Percentiles rank a stretch among this genome's conserved stretches.
Evolutionary conservation across 345 rosid genomes (phyloP).

Genomic region (Capsella bursapastoris): DNA sequence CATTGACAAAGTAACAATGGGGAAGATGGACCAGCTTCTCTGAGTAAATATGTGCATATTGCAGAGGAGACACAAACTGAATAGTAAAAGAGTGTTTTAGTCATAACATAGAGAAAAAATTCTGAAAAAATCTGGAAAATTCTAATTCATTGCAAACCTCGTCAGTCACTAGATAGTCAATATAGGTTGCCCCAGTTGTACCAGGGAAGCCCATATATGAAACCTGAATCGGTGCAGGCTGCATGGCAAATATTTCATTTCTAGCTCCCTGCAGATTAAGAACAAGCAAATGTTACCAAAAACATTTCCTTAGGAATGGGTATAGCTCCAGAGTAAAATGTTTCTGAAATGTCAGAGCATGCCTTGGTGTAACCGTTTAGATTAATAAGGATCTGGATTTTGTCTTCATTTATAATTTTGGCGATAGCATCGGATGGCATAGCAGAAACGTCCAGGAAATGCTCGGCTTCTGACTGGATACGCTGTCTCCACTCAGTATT

Average conservation of each 20-base stretch:
- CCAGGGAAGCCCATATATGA: slow-evolving; percentile 99
- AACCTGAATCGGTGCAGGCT: slow-evolving; percentile 96
- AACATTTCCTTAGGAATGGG: slow-evolving; percentile 14
- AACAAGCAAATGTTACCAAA: slow-evolving; percentile 26
- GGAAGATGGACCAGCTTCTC: slow-evolving; percentile 98
- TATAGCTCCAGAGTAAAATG: slow-evolving; percentile 3
- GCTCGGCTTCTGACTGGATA: slow-evolving; percentile 88
- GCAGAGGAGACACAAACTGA: slow-evolving; percentile 93
- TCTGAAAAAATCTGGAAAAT: neutral
- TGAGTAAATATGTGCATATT: slow-evolving; percentile 78
- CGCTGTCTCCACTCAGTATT: slow-evolving; percentile 98
- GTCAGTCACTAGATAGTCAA: slow-evolving; percentile 95
- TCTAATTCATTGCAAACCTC: slow-evolving; percentile 58
- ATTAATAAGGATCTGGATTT: slow-evolving; percentile 86
- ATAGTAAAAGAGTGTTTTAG: slow-evolving; percentile 22
- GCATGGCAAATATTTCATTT: slow-evolving; percentile 98
- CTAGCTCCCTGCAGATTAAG: slow-evolving; percentile 78
- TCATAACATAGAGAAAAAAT: slow-evolving; percentile 21
- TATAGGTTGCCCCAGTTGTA: slow-evolving; percentile 94
- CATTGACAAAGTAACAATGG: slow-evolving; percentile 98
- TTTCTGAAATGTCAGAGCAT: slow-evolving; percentile 6
- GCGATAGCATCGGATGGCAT: slow-evolving; percentile 91
- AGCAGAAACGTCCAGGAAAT: slow-evolving; percentile 86
- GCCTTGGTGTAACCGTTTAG: slow-evolving; percentile 99
- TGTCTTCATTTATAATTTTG: slow-evolving; percentile 79